Evolutionary conservation across 1,139 yeast species (phyloP), one percentile per base, ranked within the genome.

Genomic region (Taphrina betulina): DNA sequence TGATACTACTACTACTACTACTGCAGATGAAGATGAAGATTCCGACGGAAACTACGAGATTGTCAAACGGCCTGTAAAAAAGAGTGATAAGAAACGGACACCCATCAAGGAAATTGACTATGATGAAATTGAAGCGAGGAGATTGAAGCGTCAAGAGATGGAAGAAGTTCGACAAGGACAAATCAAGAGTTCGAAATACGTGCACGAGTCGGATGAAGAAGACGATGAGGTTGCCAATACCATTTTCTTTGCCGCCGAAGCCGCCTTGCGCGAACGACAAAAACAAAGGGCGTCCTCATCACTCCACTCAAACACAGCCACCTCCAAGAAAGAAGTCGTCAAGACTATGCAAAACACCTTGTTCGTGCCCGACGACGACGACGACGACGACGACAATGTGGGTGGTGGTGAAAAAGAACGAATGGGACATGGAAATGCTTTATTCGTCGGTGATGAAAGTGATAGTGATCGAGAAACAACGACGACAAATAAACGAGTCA

Each of bases 201-300:
- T 59, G n/a, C 43, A 40, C 26, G 59, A 59, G 35, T 59, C 61
- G 14, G 61, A 59, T 40, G 58, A 59, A 16, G 60, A 58, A 22
- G 50, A 52, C 17, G 56, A 52, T 17, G 56, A 16, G 31, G 56
- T 33, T 4, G 40, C 38, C 24, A 42, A 37, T 20, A 50, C 56
- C n/a, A 38, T 50, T 40, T 50, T 50, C 23, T 41, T 42, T 10
- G 46, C 33, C 19, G 54, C 44, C 3, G 54, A 50, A 31, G 46
- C 54, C 4, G 40, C 37, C 17, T 35, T 41, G 28, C 29, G 44
- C 17, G 46, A 40, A 22, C 38, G 54, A 3, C 45, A 40, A 23
- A 31, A 22, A 8, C 8, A 24, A 7, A 26, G 23, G 16, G 29
- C 29, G 29, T 4, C 42, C 42, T 38, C 42, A 1, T 17, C 24